Evolutionary conservation across 164 flowering plant genomes (phyloP).

Genomic region (Santalum album): DNA sequence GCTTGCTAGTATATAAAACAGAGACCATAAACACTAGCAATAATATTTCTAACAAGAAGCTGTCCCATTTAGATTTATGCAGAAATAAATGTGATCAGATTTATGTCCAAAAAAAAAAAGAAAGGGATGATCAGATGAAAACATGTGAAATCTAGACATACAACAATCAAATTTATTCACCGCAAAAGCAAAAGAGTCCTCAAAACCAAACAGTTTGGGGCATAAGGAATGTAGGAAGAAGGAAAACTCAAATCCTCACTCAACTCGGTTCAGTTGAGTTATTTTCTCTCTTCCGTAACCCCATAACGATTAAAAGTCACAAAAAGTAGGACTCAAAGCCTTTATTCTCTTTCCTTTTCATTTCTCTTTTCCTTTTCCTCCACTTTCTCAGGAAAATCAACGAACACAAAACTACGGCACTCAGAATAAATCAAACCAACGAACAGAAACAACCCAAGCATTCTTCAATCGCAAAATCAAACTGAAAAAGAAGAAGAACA

Average conservation of each 20-base stretch:
- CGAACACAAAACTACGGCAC: neutral
- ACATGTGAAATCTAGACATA: neutral
- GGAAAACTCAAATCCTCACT: neutral
- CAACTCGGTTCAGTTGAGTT: neutral
- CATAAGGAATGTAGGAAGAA: neutral
- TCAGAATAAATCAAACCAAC: neutral
- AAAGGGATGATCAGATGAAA: too few species aligned
- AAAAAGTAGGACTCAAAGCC: too few species aligned
- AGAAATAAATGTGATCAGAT: neutral
- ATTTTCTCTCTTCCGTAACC: neutral
- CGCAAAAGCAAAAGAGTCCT: neutral
- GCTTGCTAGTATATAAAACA: too few species aligned
- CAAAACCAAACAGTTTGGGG: neutral
- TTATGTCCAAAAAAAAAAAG: too few species aligned
- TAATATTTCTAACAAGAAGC: too few species aligned
- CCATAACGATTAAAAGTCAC: neutral
- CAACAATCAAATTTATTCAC: neutral
- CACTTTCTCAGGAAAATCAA: conserved; percentile 16
- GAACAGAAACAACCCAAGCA: neutral
- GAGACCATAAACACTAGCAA: too few species aligned
- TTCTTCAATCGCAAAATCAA: too few species aligned
- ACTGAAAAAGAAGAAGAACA: neutral
- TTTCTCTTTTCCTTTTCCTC: neutral
- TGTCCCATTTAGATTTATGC: neutral
- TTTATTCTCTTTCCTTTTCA: too few species aligned